phyloP scores from a whole-genome alignment of 176 grass and related monocot genomes.

The Oryza brachyantha region DNA sequence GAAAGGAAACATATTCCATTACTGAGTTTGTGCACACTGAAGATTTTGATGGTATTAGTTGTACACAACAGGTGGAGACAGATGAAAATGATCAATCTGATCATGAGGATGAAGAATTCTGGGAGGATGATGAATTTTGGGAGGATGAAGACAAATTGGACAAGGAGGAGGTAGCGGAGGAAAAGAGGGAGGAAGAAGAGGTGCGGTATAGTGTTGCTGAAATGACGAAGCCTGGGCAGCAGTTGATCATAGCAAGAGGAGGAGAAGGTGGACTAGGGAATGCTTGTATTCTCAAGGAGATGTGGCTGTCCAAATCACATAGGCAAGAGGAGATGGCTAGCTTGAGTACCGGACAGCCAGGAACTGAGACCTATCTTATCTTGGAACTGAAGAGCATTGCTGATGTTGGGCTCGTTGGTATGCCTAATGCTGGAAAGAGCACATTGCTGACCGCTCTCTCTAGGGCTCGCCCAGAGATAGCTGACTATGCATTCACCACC shows the following conservation, averaged over 20 bases:
- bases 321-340: conserved; percentile 34
- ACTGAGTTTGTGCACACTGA: background rate
- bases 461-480: conserved; percentile 64
- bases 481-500: conserved; percentile 81
- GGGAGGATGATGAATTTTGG: conserved; percentile 45
- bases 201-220: conserved; percentile 66
- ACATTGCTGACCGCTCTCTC: conserved; percentile 76
- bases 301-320: conserved; percentile 32
- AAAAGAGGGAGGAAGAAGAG: conserved; percentile 34
- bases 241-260: conserved; percentile 62
- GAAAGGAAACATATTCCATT: background rate
- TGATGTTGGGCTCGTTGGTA: conserved; percentile 79
- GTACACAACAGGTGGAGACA: conserved; percentile 2
- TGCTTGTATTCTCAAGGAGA: conserved; percentile 43
- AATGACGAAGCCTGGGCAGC: conserved; percentile 74
- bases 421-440: conserved; percentile 89
- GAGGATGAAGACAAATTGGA: conserved; percentile 29
- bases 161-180: conserved; percentile 1
- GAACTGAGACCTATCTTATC: conserved; percentile 69
- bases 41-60: background rate
- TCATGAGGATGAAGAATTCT: conserved; percentile 32
- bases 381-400: conserved; percentile 92
- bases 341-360: conserved; percentile 42
- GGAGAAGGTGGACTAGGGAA: conserved; percentile 74
- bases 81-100: conserved; percentile 35